These are phyloP conservation scores for Gonapodya prolifera DNA, from an alignment of 192 early-diverging fungal genomes.

Conservation along the genomic window DNA sequence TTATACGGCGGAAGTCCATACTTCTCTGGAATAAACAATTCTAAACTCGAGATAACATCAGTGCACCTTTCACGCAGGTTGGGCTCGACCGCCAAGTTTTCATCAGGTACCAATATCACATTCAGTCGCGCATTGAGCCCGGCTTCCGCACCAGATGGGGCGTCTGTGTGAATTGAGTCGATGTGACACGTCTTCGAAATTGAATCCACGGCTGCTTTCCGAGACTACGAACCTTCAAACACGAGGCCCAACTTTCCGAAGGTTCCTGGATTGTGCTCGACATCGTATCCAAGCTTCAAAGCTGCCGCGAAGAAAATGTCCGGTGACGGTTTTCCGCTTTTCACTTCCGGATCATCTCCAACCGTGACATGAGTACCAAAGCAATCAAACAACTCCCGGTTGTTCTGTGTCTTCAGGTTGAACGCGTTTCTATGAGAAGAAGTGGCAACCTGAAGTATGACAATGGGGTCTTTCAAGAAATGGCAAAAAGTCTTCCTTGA, in stretches of 20 bases:
- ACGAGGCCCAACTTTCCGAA: slow-evolving; percentile 52
- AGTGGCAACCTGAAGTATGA: slow-evolving; percentile 48
- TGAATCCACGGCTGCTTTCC: not conserved
- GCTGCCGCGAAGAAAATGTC: slow-evolving; percentile 78
- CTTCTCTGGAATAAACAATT: slow-evolving; percentile 51
- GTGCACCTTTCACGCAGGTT: slow-evolving; percentile 29
- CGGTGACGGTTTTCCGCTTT: slow-evolving; percentile 72
- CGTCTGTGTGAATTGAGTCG: slow-evolving; percentile 44
- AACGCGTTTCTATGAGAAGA: slow-evolving; percentile 68
- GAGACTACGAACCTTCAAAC: slow-evolving; percentile 61
- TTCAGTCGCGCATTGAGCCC: slow-evolving; percentile 71
- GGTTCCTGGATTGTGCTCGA: slow-evolving; percentile 6
- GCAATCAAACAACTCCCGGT: slow-evolving; percentile 58
- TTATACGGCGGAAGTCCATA: slow-evolving; percentile 45
- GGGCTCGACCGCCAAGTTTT: slow-evolving; percentile 24
- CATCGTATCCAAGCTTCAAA: slow-evolving; percentile 31
- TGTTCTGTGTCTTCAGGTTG: slow-evolving; percentile 53
- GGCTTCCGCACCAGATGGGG: slow-evolving; percentile 66
- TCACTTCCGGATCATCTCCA: slow-evolving; percentile 74
- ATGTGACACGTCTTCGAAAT: not conserved
- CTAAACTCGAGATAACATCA: slow-evolving; percentile 43
- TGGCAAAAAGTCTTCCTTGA: not conserved
- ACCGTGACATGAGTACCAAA: slow-evolving; percentile 69
- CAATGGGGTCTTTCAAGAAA: not conserved
- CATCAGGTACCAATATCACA: slow-evolving; percentile 84